These are phyloP conservation scores for Globisporangium canariense DNA, from an alignment of 352 stramenopile species.

Conservation along the genomic window DNA sequence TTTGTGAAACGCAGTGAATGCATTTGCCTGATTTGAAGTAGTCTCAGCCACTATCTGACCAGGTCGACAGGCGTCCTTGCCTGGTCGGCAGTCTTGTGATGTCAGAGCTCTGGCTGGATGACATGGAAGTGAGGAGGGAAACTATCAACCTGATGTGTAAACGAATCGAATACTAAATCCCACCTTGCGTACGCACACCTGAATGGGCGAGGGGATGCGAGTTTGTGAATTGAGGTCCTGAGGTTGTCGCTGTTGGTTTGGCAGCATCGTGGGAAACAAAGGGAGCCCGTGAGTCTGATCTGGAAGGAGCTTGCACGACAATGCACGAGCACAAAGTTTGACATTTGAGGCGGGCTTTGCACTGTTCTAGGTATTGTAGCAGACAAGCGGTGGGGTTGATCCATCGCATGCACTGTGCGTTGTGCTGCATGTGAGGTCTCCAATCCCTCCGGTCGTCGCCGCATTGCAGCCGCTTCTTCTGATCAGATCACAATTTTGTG, in stretches of 20 bases:
- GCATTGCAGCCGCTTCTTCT: not conserved
- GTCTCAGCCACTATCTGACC: not conserved
- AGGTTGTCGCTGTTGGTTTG: not conserved
- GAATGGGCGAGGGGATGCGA: no score
- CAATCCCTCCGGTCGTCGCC: not conserved
- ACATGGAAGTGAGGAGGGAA: not conserved
- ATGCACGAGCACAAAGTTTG: not conserved
- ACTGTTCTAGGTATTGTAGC: not conserved
- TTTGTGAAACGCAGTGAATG: not conserved
- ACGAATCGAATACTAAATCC: not conserved
- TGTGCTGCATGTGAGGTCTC: not conserved
- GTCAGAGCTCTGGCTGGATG: not conserved
- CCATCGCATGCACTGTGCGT: no score
- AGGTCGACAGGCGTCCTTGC: not conserved
- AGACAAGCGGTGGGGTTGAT: not conserved
- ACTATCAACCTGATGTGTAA: not conserved
- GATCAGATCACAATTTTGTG: not conserved
- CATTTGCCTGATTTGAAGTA: not conserved
- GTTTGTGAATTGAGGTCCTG: not conserved
- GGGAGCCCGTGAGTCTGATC: not conserved
- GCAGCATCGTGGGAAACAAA: not conserved
- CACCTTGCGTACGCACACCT: not conserved
- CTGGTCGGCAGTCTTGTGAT: not conserved
- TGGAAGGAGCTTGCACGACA: not conserved
- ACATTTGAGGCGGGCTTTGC: not conserved